phyloP scores from a whole-genome alignment of 1,284 basidiomycete species.

The Malassezia arunalokei region DNA sequence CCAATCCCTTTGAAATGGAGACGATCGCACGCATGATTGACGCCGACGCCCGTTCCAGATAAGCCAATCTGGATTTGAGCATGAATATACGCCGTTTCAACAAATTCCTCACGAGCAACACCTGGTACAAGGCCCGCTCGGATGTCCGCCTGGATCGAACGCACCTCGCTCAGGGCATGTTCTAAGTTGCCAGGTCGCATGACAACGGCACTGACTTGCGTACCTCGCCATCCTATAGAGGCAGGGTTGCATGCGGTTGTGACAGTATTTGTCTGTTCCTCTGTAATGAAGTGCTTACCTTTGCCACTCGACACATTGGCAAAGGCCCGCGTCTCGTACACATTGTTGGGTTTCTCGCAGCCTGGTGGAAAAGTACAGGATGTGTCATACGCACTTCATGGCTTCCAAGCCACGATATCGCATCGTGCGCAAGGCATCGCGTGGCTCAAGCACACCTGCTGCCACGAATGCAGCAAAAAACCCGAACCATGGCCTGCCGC shows the following conservation, averaged over 20 bases:
- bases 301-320: slow-evolving; percentile 38
- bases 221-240: slow-evolving; percentile 29
- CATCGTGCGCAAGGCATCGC: slow-evolving; percentile 34
- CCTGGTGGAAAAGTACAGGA: slow-evolving; percentile 34
- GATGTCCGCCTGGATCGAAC: slow-evolving; percentile 26
- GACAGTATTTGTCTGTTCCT: neutral
- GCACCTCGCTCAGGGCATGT: slow-evolving; percentile 25
- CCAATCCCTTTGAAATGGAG: slow-evolving; percentile 32
- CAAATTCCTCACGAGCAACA: slow-evolving; percentile 37
- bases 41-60: slow-evolving; percentile 35
- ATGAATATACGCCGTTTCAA: slow-evolving; percentile 43
- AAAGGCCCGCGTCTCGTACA: slow-evolving; percentile 45
- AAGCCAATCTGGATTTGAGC: slow-evolving; percentile 40
- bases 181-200: slow-evolving; percentile 35
- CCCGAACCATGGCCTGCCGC: slow-evolving; percentile 42
- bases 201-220: slow-evolving; percentile 40
- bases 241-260: neutral
- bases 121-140: slow-evolving; percentile 23
- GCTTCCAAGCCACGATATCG: slow-evolving; percentile 35
- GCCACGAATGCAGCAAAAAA: slow-evolving; percentile 34
- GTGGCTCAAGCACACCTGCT: slow-evolving; percentile 21
- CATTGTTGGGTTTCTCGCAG: slow-evolving; percentile 31
- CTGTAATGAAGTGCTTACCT: neutral
- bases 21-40: slow-evolving; percentile 38
- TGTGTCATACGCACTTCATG: slow-evolving; percentile 23